Evolutionary conservation across 768 basidiomycete species (phyloP), one percentile per base, ranked within the genome.

Genomic region (Boletellus sp.): DNA sequence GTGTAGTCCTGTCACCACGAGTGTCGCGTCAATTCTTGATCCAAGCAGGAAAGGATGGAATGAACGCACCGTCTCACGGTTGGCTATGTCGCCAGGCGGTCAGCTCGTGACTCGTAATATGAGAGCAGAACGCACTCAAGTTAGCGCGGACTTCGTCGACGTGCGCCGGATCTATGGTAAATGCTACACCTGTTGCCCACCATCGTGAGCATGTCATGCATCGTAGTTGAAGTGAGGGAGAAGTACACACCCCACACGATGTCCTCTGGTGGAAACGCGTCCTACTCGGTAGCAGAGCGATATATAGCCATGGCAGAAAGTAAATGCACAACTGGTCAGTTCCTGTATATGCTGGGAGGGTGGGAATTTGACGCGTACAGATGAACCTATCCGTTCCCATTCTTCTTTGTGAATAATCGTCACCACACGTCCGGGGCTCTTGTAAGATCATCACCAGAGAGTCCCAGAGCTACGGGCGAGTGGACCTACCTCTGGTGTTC

Each of bases 361-460:
- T 19, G 3, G 28, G 28, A 16, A 28, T 20, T 23, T 6, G 22
- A 17, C 19, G 57, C 78, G 47, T 54, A 87, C 87, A 33, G 79
- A 76, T 24, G 61, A 70, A 24, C 85, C 84, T 59, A 88, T 85
- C 10, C 67, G 64, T 32, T 84, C 83, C 92, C 92, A 96, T 38
- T 94, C 90, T 61, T 83, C 80, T 49, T 88, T 86, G 59, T 87
- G 85, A 9, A 94, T 77, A 3, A 96, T 74, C 1, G 90, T 94
- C 0, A 92, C 90, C 1, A 94, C 90, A 40, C 88, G 69, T 2
- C 90, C 90, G 3, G 89, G 88, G 45, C 72, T 78, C 84, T 87
- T 50, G 2, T 16, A 8, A 41, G 22, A 16, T n/a, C n/a, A n/a
- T 42, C 24, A 28, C 26, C 10, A 42, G 40, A 41, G 16, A n/a